These are phyloP conservation scores for Cordyceps javanica DNA, from an alignment of 2,329 filamentous ascomycete genomes.

Conservation along the genomic window DNA sequence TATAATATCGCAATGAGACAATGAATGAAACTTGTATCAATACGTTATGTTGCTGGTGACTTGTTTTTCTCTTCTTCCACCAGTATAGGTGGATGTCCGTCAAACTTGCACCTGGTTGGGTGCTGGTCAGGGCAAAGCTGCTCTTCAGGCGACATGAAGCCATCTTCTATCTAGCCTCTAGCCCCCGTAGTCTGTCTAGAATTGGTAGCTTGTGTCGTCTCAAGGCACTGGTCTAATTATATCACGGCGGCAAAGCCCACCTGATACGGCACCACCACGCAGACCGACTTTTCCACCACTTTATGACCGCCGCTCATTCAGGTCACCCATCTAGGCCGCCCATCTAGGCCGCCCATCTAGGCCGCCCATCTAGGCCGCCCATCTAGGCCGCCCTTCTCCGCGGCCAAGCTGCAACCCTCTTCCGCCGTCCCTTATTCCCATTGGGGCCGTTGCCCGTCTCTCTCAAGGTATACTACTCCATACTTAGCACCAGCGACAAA, in stretches of 20 bases:
- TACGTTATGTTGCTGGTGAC: background rate
- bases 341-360: no score
- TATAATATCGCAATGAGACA: conserved; percentile 12
- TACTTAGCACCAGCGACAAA: background rate
- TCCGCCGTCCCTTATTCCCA: background rate
- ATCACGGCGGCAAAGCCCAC: background rate
- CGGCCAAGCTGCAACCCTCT: background rate
- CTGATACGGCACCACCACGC: background rate
- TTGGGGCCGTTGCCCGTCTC: no score
- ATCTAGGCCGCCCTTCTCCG: background rate
- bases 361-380: no score
- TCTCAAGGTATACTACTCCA: background rate
- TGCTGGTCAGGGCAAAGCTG: no score
- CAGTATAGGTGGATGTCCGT: no score
- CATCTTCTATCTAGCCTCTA: no score
- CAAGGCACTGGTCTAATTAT: background rate
- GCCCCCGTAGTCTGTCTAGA: background rate
- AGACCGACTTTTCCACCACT: no score
- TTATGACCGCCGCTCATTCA: no score
- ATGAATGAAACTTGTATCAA: conserved; percentile 10
- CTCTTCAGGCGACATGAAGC: no score
- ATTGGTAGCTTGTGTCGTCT: background rate
- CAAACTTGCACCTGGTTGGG: no score
- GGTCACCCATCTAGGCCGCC: no score
- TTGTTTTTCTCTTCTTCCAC: background rate